Evolutionary conservation across 2,329 filamentous ascomycete species (phyloP).

Genomic region (Diaporthe humulicola): DNA sequence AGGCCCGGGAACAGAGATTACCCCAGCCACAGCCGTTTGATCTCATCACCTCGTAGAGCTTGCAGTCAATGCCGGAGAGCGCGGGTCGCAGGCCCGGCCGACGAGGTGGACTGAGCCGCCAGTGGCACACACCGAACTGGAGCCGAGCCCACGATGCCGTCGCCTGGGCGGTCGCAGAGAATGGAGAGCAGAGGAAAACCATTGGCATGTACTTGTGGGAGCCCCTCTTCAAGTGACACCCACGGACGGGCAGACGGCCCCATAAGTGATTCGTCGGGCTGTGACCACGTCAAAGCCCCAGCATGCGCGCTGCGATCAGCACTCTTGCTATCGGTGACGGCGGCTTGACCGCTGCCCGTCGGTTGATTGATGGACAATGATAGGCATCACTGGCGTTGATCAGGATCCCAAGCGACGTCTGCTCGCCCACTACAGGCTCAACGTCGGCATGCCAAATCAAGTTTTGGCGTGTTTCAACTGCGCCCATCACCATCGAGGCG

Average conservation of each 20-base stretch:
- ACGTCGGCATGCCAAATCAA: slow-evolving; percentile 29
- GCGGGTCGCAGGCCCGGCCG: slow-evolving; percentile 2
- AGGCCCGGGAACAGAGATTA: background rate
- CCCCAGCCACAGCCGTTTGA: slow-evolving; percentile 2
- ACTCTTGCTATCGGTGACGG: slow-evolving; percentile 19
- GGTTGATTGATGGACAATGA: slow-evolving; percentile 33
- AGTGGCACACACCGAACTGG: slow-evolving; percentile 7
- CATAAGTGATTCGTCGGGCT: slow-evolving; percentile 28
- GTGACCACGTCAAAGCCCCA: slow-evolving; percentile 31
- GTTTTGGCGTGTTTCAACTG: slow-evolving; percentile 35
- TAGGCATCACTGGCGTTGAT: slow-evolving; percentile 31
- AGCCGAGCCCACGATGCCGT: slow-evolving; percentile 18
- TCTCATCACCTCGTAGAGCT: slow-evolving; percentile 1
- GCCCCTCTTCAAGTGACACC: slow-evolving; percentile 14
- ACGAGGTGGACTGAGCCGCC: background rate
- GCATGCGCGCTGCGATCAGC: slow-evolving; percentile 26
- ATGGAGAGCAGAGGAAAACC: background rate
- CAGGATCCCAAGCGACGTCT: slow-evolving; percentile 22
- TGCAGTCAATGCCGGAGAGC: slow-evolving; percentile 7
- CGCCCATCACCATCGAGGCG: slow-evolving; percentile 30
- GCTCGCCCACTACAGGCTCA: slow-evolving; percentile 24
- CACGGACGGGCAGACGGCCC: slow-evolving; percentile 15
- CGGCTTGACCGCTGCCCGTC: slow-evolving; percentile 28
- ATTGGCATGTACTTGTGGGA: slow-evolving; percentile 13
- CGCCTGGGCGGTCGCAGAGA: slow-evolving; percentile 3